These are phyloP conservation scores for Suillus decipiens DNA, from an alignment of 768 basidiomycete genomes.

Conservation along the genomic window DNA sequence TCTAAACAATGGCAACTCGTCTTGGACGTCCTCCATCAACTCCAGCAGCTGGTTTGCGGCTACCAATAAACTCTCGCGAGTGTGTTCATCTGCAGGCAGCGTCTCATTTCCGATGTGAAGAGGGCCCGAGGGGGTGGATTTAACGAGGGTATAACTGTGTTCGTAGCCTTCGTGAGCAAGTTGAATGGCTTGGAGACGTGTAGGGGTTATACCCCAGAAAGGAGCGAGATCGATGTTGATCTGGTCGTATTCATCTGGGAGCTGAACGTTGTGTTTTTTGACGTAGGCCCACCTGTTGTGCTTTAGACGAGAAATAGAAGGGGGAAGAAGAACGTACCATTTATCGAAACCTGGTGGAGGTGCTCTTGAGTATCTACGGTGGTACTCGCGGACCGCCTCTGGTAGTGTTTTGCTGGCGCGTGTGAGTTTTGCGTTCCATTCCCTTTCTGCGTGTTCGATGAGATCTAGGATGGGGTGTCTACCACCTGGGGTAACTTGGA, in stretches of 20 bases:
- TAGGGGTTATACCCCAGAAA: constrained; percentile 43
- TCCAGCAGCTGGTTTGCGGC: constrained; percentile 38
- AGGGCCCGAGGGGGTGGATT: constrained; percentile 16
- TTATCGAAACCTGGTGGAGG: constrained; percentile 49
- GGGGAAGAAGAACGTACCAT: constrained; percentile 36
- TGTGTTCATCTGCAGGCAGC: not conserved
- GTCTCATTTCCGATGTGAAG: constrained; percentile 22
- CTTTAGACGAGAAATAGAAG: not conserved
- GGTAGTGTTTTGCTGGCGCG: constrained; percentile 40
- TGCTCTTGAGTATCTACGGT: constrained; percentile 34
- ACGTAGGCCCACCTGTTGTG: constrained; percentile 47
- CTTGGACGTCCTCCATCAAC: constrained; percentile 40
- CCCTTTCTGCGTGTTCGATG: constrained; percentile 36
- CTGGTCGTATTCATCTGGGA: constrained; percentile 58
- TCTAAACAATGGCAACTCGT: constrained; percentile 46
- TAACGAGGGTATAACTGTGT: constrained; percentile 40
- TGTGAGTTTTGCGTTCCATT: constrained; percentile 40
- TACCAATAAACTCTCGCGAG: constrained; percentile 17
- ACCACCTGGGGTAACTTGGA: constrained; percentile 38
- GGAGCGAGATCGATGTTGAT: constrained; percentile 45
- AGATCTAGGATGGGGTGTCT: constrained; percentile 49
- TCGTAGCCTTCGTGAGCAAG: constrained; percentile 29
- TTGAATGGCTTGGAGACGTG: constrained; percentile 31
- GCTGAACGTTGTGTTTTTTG: constrained; percentile 43
- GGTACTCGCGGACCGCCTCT: constrained; percentile 43